These are phyloP conservation scores for Funneliformis caledonium DNA, from an alignment of 371 early-diverging fungal genomes.

Conservation along the genomic window DNA sequence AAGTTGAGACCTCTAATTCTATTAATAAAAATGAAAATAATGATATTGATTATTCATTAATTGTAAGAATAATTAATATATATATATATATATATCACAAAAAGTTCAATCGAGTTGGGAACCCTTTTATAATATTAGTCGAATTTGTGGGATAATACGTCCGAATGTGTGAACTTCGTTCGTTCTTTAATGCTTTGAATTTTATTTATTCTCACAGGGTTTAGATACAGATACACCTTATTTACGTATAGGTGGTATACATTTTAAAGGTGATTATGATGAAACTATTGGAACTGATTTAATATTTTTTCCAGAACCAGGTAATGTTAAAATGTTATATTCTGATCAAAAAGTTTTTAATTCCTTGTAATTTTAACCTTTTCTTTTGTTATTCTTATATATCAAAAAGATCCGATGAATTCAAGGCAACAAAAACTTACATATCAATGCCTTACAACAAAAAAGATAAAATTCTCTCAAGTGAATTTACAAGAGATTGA, in stretches of 20 bases:
- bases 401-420: not conserved
- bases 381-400: not conserved
- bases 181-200: not conserved
- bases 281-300: conserved; percentile 26
- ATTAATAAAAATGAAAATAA: conserved; percentile 2
- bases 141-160: too few species aligned
- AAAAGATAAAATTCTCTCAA: conserved; percentile 9
- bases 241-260: conserved; percentile 15
- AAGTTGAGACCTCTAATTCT: not conserved
- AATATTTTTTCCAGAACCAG: conserved; percentile 1
- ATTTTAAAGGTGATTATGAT: conserved; percentile 28
- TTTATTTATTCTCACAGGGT: not conserved
- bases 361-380: not conserved
- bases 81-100: too few species aligned
- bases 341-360: not conserved
- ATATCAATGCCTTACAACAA: conserved; percentile 2
- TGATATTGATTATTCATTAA: conserved; percentile 20
- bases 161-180: not conserved
- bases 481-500: conserved; percentile 6
- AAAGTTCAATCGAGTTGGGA: too few species aligned
- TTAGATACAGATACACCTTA: conserved; percentile 7
- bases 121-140: not conserved
- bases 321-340: not conserved
- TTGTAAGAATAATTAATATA: not conserved
- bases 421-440: conserved; percentile 1